Conservation (phyloP, 1,284 basidiomycete genomes). For the Cutaneotrichosporon sp. region DNA sequence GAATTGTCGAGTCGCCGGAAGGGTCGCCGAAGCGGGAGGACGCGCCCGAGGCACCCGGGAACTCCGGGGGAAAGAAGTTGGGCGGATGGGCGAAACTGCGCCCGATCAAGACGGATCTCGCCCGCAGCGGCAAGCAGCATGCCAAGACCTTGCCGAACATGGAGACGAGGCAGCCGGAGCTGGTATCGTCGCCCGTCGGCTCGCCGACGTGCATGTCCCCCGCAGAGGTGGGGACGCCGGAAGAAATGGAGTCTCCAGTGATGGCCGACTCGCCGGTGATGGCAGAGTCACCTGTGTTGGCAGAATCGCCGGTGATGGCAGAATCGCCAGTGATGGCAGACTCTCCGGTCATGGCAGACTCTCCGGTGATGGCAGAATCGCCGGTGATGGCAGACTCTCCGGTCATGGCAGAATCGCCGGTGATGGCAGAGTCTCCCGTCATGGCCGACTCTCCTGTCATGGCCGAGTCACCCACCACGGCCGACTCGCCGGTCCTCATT, state of each 20-base stretch:
- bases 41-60: not conserved
- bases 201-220: constrained; percentile 4
- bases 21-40: not conserved
- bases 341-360: constrained; percentile 2
- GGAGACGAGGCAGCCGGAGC: no score
- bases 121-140: not conserved
- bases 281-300: not conserved
- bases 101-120: constrained; percentile 5
- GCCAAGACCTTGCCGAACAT: not conserved
- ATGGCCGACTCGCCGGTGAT: not conserved
- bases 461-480: constrained; percentile 2
- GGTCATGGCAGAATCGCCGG: constrained; percentile 4
- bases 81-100: not conserved
- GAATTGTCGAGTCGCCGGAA: not conserved
- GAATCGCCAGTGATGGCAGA: not conserved
- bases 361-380: not conserved
- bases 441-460: constrained; percentile 2
- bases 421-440: constrained; percentile 9
- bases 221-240: not conserved
- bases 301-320: not conserved
- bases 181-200: constrained; percentile 4
- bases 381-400: constrained; percentile 7
- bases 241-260: constrained; percentile 1
- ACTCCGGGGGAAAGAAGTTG: not conserved
- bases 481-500: constrained; percentile 1